Evolutionary conservation across 257 asterid species (phyloP).

Genomic region (Przewalskia tangutica): DNA sequence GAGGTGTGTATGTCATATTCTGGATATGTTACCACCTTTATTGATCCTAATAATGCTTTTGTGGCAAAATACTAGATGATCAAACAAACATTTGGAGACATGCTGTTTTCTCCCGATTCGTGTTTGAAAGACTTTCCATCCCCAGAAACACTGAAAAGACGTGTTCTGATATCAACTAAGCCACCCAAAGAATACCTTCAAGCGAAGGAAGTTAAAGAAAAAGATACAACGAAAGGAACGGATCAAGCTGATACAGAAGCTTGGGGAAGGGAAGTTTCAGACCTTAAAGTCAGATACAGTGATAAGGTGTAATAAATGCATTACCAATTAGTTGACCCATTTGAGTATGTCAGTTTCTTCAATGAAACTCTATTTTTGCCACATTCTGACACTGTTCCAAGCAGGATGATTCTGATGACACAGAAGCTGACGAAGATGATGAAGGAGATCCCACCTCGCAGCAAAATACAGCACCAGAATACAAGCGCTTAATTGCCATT

Average conservation of each 20-base stretch:
- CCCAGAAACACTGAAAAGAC: not conserved
- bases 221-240: not conserved
- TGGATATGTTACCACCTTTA: not conserved
- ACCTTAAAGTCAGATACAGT: not conserved
- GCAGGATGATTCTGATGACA: constrained; percentile 33
- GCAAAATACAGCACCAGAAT: constrained; percentile 46
- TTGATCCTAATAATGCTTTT: constrained; percentile 3
- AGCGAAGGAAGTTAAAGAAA: not conserved
- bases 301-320: not conserved
- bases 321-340: not conserved
- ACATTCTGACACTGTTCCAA: constrained; percentile 4
- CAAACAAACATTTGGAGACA: constrained; percentile 10
- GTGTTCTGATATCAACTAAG: constrained; percentile 10
- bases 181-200: constrained; percentile 5
- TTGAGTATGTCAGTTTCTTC: not conserved
- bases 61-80: constrained; percentile 14
- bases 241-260: not conserved
- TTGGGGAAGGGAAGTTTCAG: constrained; percentile 11
- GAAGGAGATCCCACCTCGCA: constrained; percentile 24
- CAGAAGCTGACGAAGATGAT: constrained; percentile 12
- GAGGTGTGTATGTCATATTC: constrained; percentile 6
- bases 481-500: constrained; percentile 57
- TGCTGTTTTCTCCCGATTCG: constrained; percentile 3
- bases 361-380: not conserved
- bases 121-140: constrained; percentile 9